Evolutionary conservation across 306 rosid species (phyloP).

Genomic region (Elaeagnus macrophylla): DNA sequence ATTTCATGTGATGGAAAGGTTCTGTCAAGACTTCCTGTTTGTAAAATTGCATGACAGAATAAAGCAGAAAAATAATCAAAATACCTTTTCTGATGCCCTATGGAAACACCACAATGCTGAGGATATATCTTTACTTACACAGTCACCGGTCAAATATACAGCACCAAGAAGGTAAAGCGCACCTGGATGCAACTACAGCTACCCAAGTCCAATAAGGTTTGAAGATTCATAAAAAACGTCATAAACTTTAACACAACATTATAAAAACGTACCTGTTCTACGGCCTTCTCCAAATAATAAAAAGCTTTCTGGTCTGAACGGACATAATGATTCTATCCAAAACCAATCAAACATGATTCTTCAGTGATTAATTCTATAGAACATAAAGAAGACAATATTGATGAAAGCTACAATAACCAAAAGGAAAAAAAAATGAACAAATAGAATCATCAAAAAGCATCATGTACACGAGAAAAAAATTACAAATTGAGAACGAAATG

Average conservation of each 20-base stretch:
- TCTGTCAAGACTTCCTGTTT: not conserved
- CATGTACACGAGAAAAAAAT: no score
- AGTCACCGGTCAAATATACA: conserved; percentile 82
- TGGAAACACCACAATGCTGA: conserved; percentile 90
- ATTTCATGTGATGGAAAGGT: conserved; percentile 7
- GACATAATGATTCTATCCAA: conserved; percentile 60
- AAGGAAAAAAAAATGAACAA: no score
- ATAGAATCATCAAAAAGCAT: no score
- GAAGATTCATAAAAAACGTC: conserved; percentile 10
- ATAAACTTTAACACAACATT: conserved; percentile 13
- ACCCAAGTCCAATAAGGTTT: conserved; percentile 32
- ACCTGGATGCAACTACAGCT: conserved; percentile 79
- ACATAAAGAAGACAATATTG: no score
- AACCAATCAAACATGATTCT: conserved; percentile 4
- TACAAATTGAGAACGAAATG: not conserved
- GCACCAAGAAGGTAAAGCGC: conserved; percentile 89
- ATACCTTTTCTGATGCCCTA: conserved; percentile 89
- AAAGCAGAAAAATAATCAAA: conserved; percentile 8
- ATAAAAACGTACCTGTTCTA: conserved; percentile 63
- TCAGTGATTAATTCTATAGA: not conserved
- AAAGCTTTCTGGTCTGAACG: conserved; percentile 87
- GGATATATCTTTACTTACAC: conserved; percentile 63
- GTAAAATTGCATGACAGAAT: not conserved
- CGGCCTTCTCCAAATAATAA: conserved; percentile 86
- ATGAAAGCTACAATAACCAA: no score